Conservation (phyloP, 2,329 filamentous ascomycete species). For the Pezicula neosporulosa region DNA sequence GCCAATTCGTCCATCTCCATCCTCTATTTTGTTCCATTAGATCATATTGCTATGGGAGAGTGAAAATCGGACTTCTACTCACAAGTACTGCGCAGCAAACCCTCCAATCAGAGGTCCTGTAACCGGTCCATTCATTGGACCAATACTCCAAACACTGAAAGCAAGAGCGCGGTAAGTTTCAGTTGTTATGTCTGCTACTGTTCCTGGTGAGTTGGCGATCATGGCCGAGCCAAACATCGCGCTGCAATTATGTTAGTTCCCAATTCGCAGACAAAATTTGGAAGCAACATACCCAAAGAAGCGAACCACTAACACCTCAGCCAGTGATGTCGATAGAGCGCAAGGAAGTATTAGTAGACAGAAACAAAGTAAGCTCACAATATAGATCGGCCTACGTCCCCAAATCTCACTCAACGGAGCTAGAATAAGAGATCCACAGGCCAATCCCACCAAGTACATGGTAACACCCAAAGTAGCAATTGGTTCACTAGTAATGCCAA, state of each 20-base stretch:
- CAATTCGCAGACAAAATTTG: background rate
- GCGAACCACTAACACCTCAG: slow-evolving; percentile 65
- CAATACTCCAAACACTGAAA: slow-evolving; percentile 80
- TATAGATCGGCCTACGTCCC: slow-evolving; percentile 66
- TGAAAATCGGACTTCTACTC: too few species aligned
- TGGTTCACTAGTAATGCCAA: slow-evolving; percentile 52
- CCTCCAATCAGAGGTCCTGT: slow-evolving; percentile 74
- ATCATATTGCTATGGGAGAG: too few species aligned
- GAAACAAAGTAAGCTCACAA: slow-evolving; percentile 62
- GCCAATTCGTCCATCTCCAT: slow-evolving; percentile 87
- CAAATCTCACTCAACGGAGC: slow-evolving; percentile 73
- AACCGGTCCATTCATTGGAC: slow-evolving; percentile 73
- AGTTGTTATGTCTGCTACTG: slow-evolving; percentile 76
- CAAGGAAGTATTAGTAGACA: slow-evolving; percentile 68
- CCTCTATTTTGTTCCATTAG: slow-evolving; percentile 35
- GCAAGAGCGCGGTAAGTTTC: slow-evolving; percentile 79
- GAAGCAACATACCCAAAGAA: slow-evolving; percentile 59
- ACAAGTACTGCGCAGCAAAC: slow-evolving; percentile 68
- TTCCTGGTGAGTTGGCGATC: slow-evolving; percentile 80
- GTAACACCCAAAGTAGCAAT: slow-evolving; percentile 74
- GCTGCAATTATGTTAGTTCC: slow-evolving; percentile 16
- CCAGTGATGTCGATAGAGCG: slow-evolving; percentile 64
- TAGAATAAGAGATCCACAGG: slow-evolving; percentile 66
- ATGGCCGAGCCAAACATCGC: slow-evolving; percentile 74
- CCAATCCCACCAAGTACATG: slow-evolving; percentile 73